Conservation (phyloP, 192 early-diverging fungal species). For the Coemansia sp. region DNA sequence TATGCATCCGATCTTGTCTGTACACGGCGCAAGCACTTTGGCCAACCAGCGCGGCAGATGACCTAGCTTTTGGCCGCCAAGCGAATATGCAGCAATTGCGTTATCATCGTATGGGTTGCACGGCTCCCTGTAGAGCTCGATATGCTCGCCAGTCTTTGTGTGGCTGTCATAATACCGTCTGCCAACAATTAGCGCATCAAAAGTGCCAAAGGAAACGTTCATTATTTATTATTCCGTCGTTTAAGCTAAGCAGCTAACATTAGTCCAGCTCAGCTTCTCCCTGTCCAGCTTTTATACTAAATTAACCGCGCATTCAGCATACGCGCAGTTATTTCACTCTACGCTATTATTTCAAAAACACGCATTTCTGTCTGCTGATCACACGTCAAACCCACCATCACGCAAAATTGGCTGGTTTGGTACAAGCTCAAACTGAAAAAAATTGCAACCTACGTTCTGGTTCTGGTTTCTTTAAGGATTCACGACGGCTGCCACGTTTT, state of each 20-base stretch:
- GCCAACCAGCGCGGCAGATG: slow-evolving; percentile 46
- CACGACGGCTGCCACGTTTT: slow-evolving; percentile 54
- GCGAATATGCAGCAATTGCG: slow-evolving; percentile 24
- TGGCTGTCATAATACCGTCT: slow-evolving; percentile 23
- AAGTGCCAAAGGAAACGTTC: slow-evolving; percentile 8
- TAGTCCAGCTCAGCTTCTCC: background rate
- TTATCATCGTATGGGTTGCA: slow-evolving; percentile 28
- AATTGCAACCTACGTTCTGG: background rate
- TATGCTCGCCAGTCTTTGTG: slow-evolving; percentile 4
- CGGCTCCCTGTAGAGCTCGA: slow-evolving; percentile 18
- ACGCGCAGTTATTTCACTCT: background rate
- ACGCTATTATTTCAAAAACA: background rate
- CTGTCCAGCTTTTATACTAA: background rate
- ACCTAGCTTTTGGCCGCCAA: slow-evolving; percentile 14
- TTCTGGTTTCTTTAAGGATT: slow-evolving; percentile 10
- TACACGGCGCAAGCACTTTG: slow-evolving; percentile 35
- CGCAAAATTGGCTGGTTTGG: background rate
- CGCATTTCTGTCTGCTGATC: background rate
- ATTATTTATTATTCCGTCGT: background rate
- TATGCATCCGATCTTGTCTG: slow-evolving; percentile 20
- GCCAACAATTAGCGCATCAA: slow-evolving; percentile 37
- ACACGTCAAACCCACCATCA: slow-evolving; percentile 9
- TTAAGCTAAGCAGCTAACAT: background rate
- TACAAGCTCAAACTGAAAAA: background rate
- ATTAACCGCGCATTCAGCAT: background rate